These are phyloP conservation scores for Acidomyces sp. DNA, from an alignment of 495 filamentous ascomycete genomes.

Conservation along the genomic window DNA sequence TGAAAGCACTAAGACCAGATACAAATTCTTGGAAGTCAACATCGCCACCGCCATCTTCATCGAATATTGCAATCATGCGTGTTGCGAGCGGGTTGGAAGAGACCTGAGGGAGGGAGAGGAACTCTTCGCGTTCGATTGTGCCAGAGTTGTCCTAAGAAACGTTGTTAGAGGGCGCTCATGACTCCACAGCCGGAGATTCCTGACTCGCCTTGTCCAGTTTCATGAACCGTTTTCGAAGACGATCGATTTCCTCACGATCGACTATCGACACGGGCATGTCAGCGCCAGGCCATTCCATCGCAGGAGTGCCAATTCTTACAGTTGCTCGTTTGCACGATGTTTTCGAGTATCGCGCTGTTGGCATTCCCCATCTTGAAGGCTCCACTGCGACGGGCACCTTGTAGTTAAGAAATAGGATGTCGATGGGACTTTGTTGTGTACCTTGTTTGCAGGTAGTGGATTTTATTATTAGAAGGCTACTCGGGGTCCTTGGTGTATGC, in stretches of 20 bases:
- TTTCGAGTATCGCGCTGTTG: constrained; percentile 74
- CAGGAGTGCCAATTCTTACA: constrained; percentile 45
- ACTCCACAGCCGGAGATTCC: not conserved
- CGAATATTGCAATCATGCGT: constrained; percentile 97
- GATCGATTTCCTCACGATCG: constrained; percentile 90
- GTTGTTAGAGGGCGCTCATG: constrained; percentile 5
- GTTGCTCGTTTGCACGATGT: constrained; percentile 91
- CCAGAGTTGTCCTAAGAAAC: constrained; percentile 75
- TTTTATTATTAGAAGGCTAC: no score
- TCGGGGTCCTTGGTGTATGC: no score
- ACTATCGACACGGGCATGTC: constrained; percentile 41
- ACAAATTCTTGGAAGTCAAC: constrained; percentile 99
- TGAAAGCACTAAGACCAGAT: constrained; percentile 86
- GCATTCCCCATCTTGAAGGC: constrained; percentile 68
- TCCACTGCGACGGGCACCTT: no score
- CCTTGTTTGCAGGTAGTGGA: no score
- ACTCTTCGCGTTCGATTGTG: constrained; percentile 97
- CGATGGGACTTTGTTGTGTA: no score
- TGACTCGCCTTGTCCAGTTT: constrained; percentile 82
- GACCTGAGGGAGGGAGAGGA: constrained; percentile 92
- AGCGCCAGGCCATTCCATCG: constrained; percentile 6
- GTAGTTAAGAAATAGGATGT: no score
- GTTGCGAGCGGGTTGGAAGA: constrained; percentile 95
- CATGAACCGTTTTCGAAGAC: constrained; percentile 94
- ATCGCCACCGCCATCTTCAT: constrained; percentile 94